Conservation (phyloP, 768 basidiomycete genomes). For the Butyriboletus loyo region DNA sequence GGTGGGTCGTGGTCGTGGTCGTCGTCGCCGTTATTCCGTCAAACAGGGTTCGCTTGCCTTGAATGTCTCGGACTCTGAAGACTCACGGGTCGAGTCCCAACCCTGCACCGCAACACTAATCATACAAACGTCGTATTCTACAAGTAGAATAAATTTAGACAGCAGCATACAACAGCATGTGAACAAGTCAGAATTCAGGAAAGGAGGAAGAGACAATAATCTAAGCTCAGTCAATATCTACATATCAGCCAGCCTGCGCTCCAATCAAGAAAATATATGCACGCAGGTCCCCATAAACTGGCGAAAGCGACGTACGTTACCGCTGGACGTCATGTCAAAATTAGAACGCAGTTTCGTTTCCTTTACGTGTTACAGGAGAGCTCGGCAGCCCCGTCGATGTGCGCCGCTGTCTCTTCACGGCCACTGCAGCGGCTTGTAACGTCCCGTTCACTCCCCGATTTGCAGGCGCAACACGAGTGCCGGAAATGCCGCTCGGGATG, state of each 20-base stretch:
- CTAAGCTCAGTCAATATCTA: conserved; percentile 30
- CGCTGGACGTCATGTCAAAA: conserved; percentile 2
- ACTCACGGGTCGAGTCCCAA: not conserved
- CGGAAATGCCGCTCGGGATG: conserved; percentile 44
- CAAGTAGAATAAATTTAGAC: conserved; percentile 32
- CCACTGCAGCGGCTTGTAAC: conserved; percentile 22
- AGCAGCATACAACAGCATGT: conserved; percentile 28
- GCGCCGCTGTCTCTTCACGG: conserved; percentile 81
- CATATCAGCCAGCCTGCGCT: conserved; percentile 34
- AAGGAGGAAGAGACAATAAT: conserved; percentile 30
- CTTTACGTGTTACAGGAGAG: conserved; percentile 34
- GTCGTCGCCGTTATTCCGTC: conserved; percentile 9
- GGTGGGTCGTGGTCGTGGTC: conserved; percentile 10
- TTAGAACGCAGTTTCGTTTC: conserved; percentile 18
- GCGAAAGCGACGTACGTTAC: conserved; percentile 13
- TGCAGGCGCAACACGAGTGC: conserved; percentile 38
- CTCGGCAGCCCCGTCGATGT: conserved; percentile 58
- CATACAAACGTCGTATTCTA: conserved; percentile 30
- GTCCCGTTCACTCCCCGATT: conserved; percentile 23
- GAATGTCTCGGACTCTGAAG: conserved; percentile 4
- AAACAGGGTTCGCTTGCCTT: conserved; percentile 5
- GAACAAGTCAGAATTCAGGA: conserved; percentile 10
- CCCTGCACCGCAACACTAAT: conserved; percentile 22
- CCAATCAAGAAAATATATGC: conserved; percentile 33
- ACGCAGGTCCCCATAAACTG: conserved; percentile 18